Evolutionary conservation across 2,329 filamentous ascomycete genomes (phyloP).

Genomic region (Calonectria naviculata): DNA sequence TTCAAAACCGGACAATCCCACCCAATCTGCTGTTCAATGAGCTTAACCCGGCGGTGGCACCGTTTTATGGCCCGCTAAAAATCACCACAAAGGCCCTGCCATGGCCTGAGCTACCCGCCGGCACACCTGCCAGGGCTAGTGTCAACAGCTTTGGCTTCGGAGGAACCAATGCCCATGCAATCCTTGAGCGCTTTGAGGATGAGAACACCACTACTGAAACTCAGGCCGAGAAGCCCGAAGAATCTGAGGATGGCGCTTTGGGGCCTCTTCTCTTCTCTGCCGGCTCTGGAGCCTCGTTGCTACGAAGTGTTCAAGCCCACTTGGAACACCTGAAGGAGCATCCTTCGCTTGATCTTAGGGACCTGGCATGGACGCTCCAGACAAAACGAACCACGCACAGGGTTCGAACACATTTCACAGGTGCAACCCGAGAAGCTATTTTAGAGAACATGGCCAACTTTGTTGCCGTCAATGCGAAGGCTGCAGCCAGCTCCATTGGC

Average conservation of each 20-base stretch:
- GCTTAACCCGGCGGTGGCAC: conserved; percentile 41
- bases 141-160: conserved; percentile 53
- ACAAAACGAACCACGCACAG: conserved; percentile 10
- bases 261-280: conserved; percentile 14
- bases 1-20: conserved; percentile 36
- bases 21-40: conserved; percentile 45
- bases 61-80: conserved; percentile 35
- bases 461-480: conserved; percentile 3
- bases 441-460: conserved; percentile 14
- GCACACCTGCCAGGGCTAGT: conserved; percentile 29
- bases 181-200: conserved; percentile 42
- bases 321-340: conserved; percentile 1
- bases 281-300: conserved; percentile 10
- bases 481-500: not conserved
- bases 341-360: conserved; percentile 4
- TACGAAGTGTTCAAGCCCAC: conserved; percentile 7
- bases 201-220: not conserved
- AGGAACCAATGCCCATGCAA: conserved; percentile 57
- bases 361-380: conserved; percentile 13
- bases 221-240: not conserved
- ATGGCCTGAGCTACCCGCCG: conserved; percentile 33
- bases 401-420: conserved; percentile 14
- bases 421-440: not conserved
- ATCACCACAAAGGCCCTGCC: conserved; percentile 31
- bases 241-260: not conserved